Percentiles rank a stretch among this genome's conserved stretches.
phyloP scores from a whole-genome alignment of 768 basidiomycete species.

The Macrolepiota albuminosa region DNA sequence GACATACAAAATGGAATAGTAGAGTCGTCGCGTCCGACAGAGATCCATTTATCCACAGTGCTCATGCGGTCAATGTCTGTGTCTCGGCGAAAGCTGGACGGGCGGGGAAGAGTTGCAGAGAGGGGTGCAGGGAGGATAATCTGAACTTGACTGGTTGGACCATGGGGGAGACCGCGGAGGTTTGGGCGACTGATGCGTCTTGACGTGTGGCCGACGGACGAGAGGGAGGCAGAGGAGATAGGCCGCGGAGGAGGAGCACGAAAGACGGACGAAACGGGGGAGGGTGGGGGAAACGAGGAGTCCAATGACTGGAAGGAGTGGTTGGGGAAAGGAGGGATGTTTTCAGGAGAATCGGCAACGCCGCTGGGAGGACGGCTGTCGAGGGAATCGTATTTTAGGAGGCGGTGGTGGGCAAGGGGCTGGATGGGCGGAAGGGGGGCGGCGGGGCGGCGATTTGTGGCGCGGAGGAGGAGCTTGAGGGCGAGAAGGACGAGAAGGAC shows the following conservation, averaged over 20 bases:
- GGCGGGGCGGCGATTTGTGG: constrained; percentile 22
- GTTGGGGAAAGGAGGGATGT: background rate
- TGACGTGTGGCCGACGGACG: constrained; percentile 11
- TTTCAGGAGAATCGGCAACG: background rate
- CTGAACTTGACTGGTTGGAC: constrained; percentile 54
- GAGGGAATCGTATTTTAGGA: constrained; percentile 31
- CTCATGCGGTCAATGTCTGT: constrained; percentile 17
- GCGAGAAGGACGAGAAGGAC: constrained; percentile 33
- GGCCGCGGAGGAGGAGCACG: constrained; percentile 19
- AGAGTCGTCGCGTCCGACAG: constrained; percentile 14
- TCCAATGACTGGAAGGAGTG: constrained; percentile 11
- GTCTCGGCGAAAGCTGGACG: constrained; percentile 11
- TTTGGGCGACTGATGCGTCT: constrained; percentile 28
- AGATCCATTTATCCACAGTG: constrained; percentile 35
- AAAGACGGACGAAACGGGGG: constrained; percentile 19
- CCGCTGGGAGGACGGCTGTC: constrained; percentile 11
- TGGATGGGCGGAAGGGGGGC: constrained; percentile 61
- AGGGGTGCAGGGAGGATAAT: constrained; percentile 68
- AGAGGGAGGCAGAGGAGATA: constrained; percentile 25
- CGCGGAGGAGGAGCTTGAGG: constrained; percentile 32
- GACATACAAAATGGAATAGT: background rate
- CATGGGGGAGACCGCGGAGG: constrained; percentile 58
- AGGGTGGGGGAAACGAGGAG: constrained; percentile 15
- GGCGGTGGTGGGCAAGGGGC: constrained; percentile 56
- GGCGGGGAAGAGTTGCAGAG: constrained; percentile 29